Base-by-base conservation (phyloP, 352 stramenopile genomes). In the Pythium pyrilobum region DNA sequence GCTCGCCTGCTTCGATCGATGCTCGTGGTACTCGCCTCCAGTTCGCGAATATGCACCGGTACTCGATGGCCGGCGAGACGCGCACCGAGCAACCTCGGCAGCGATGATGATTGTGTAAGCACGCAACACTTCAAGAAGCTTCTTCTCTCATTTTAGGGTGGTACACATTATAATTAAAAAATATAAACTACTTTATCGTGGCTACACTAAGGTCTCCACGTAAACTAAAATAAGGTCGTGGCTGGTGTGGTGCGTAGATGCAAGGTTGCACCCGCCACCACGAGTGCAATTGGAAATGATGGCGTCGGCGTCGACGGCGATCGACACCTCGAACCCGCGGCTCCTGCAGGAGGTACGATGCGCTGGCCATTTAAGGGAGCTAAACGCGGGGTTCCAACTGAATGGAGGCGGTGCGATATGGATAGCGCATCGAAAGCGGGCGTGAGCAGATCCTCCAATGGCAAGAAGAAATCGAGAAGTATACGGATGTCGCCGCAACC, bases 371-470 rank as follows among this genome's bases (percentile, higher is more conserved):
- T n/a, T n/a, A n/a, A n/a, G n/a, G n/a, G n/a, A n/a, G n/a, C n/a
- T n/a, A n/a, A n/a, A n/a, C n/a, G n/a, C n/a, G n/a, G n/a, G n/a
- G n/a, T n/a, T n/a, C n/a, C n/a, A n/a, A n/a, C n/a, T n/a, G n/a
- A n/a, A n/a, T n/a, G n/a, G n/a, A n/a, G n/a, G n/a, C n/a, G n/a
- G n/a, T n/a, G n/a, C n/a, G n/a, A n/a, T n/a, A n/a, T n/a, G n/a
- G n/a, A n/a, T n/a, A 90, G 80, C 73, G 64, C 29, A 75, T 91
- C 6, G 80, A 87, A 43, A 69, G 48, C 41, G 60, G 72, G 34
- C 77, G 71, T 29, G 64, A 80, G 65, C 41, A 83, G 55, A 64
- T 91, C 27, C 38, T 58, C 27, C 33, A 73, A 54, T 64, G 87
- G 24, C 78, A 87, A 52, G 60, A 77, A 29, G 64, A 78, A 38